phyloP scores from a whole-genome alignment of 2,329 filamentous ascomycete genomes.

The Alternaria panax region DNA sequence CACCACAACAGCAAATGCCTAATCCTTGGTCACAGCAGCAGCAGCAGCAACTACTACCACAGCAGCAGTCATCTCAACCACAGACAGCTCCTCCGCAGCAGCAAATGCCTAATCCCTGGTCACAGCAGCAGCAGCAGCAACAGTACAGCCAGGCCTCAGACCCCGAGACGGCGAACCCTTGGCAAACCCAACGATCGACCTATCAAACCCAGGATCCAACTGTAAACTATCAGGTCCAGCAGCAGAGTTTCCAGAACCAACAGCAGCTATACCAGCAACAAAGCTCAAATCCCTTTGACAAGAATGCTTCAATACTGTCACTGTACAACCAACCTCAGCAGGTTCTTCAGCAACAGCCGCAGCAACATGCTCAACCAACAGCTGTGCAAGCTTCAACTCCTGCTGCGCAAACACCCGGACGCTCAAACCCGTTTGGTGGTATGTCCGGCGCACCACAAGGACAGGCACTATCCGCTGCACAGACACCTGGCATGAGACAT shows the following conservation, averaged over 20 bases:
- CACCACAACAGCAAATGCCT: slow-evolving; percentile 26
- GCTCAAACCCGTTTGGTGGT: slow-evolving; percentile 65
- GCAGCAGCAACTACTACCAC: slow-evolving; percentile 31
- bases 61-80: slow-evolving; percentile 22
- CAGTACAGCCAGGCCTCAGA: slow-evolving; percentile 16
- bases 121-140: slow-evolving; percentile 10
- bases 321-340: slow-evolving; percentile 71
- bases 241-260: slow-evolving; percentile 25
- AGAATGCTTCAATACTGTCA: slow-evolving; percentile 73
- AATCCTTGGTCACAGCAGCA: slow-evolving; percentile 36
- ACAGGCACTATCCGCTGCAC: slow-evolving; percentile 31
- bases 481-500: slow-evolving; percentile 50
- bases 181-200: slow-evolving; percentile 34
- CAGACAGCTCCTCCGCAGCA: slow-evolving; percentile 22
- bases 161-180: slow-evolving; percentile 31
- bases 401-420: slow-evolving; percentile 45
- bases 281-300: slow-evolving; percentile 63
- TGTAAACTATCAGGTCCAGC: slow-evolving; percentile 22
- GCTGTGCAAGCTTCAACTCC: slow-evolving; percentile 33
- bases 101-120: slow-evolving; percentile 36
- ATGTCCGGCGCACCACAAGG: slow-evolving; percentile 27
- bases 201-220: slow-evolving; percentile 29
- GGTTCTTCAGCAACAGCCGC: slow-evolving; percentile 54
- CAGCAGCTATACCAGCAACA: slow-evolving; percentile 34
- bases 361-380: slow-evolving; percentile 38